phyloP scores from a whole-genome alignment of 1,284 basidiomycete genomes.

The Boletus semigastroideus region DNA sequence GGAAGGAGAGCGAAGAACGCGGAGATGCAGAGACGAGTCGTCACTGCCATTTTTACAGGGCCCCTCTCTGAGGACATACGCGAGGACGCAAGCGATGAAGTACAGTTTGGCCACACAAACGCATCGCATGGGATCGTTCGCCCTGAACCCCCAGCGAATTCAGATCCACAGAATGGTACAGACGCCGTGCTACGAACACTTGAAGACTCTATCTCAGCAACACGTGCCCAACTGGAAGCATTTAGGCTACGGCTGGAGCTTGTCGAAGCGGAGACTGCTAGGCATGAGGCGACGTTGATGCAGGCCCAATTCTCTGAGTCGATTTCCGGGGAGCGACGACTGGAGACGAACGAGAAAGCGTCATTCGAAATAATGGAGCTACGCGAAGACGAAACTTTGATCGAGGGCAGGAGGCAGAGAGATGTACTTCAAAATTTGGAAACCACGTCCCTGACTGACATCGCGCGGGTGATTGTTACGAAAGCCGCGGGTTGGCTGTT shows the following conservation, averaged over 20 bases:
- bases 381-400: not conserved
- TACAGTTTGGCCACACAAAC: not conserved
- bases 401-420: not conserved
- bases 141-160: not conserved
- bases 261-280: conserved; percentile 24
- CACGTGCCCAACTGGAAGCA: conserved; percentile 26
- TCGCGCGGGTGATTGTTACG: conserved; percentile 19
- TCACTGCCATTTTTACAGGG: conserved; percentile 35
- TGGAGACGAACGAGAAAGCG: not conserved
- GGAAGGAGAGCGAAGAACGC: conserved; percentile 7
- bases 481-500: conserved; percentile 27
- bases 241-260: conserved; percentile 28
- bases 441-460: conserved; percentile 7
- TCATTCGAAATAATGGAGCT: not conserved
- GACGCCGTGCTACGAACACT: conserved; percentile 15
- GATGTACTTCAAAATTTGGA: not conserved
- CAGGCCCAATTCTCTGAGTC: not conserved
- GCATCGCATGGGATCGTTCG: not conserved
- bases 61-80: not conserved
- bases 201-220: conserved; percentile 24
- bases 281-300: conserved; percentile 13
- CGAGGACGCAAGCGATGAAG: not conserved
- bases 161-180: conserved; percentile 2
- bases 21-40: conserved; percentile 18
- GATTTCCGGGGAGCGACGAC: not conserved